A percentile compares a stretch with the other conserved stretches of the same genome.
phyloP scores from a whole-genome alignment of 495 filamentous ascomycete species.

The Hypoxylon cercidicola region DNA sequence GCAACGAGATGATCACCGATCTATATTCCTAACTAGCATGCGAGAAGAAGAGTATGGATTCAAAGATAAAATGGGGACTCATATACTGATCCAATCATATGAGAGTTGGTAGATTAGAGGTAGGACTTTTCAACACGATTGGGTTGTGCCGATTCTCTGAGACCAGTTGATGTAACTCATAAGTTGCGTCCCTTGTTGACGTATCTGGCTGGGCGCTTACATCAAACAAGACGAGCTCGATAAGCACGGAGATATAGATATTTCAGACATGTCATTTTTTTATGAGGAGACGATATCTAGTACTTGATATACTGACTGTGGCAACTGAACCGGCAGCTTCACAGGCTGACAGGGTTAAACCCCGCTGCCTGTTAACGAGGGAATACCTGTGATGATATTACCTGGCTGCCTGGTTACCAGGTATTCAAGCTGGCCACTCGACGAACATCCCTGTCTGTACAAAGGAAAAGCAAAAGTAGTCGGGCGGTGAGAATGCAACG shows the following conservation, averaged over 20 bases:
- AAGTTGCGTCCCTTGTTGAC: constrained; percentile 8
- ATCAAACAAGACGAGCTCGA: not conserved
- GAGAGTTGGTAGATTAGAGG: too few relatives aligned
- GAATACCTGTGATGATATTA: not conserved
- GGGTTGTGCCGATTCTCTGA: not conserved
- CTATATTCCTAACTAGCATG: too few relatives aligned
- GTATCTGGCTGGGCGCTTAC: constrained; percentile 18
- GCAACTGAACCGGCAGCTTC: too few relatives aligned
- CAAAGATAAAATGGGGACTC: too few relatives aligned
- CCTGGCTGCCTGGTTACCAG: not conserved
- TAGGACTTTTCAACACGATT: too few relatives aligned
- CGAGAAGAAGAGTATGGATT: too few relatives aligned
- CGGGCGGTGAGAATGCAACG: not conserved
- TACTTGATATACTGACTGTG: constrained; percentile 1
- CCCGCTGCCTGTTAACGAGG: too few relatives aligned
- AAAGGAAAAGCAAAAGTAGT: not conserved
- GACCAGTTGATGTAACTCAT: not conserved
- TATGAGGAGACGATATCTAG: not conserved
- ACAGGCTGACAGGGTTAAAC: too few relatives aligned
- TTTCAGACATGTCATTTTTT: constrained; percentile 35
- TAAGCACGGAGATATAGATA: not conserved
- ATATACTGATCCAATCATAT: too few relatives aligned
- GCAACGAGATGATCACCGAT: not conserved
- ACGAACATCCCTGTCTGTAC: not conserved
- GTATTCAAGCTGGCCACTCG: too few relatives aligned